A percentile compares a stretch with the other conserved stretches of the same genome.
Evolutionary conservation across 78 protist species (phyloP).

Genomic region (Dictyostelium discoideum): DNA sequence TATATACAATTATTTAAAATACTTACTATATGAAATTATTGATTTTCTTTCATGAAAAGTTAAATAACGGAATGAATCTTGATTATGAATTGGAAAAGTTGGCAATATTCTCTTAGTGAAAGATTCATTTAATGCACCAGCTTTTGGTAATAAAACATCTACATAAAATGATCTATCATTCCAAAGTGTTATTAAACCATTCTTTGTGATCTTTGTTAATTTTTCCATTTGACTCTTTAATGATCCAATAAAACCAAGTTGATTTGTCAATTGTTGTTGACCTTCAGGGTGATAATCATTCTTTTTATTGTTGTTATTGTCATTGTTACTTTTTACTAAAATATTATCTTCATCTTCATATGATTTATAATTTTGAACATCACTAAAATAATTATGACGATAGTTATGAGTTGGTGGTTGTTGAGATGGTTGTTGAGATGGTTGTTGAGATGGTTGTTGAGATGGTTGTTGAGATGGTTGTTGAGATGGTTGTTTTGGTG

Average conservation of each 20-base stretch:
- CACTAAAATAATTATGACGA: constrained; percentile 10
- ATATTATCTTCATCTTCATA: not conserved
- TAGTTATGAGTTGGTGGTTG: not conserved
- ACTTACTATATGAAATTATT: not conserved
- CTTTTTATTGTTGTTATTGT: not conserved
- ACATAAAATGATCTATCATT: not conserved
- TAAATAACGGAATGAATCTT: constrained; percentile 1
- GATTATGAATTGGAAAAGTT: not conserved
- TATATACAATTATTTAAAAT: not conserved
- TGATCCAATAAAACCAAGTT: not conserved
- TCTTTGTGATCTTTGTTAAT: not conserved
- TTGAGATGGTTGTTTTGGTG: not conserved
- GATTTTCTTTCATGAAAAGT: not conserved
- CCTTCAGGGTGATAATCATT: not conserved
- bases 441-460: not conserved
- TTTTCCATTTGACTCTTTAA: not conserved
- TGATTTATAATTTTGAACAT: constrained; percentile 2
- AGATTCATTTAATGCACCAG: not conserved
- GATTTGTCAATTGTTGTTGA: not conserved
- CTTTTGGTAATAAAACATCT: not conserved
- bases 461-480: not conserved
- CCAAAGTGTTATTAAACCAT: not conserved
- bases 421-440: not conserved
- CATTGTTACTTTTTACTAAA: not conserved
- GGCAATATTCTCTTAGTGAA: not conserved